Evolutionary conservation across 1,284 basidiomycete species (phyloP).

Genomic region (Fistulinella cinereoalba): DNA sequence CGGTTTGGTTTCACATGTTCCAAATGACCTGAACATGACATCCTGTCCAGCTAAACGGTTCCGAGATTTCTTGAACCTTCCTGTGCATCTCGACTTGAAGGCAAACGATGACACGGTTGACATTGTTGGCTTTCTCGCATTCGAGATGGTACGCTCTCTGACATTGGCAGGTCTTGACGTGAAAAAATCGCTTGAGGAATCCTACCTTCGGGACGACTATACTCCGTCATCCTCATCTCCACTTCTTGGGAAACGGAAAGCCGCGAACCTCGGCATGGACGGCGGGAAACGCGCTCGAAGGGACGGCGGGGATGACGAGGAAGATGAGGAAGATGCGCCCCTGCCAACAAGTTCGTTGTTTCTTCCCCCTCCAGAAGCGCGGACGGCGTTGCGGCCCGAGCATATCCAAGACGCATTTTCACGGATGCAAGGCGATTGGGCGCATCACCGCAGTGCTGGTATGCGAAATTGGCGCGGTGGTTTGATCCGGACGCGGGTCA

Average conservation of each 20-base stretch:
- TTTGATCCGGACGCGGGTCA: slow-evolving; percentile 73
- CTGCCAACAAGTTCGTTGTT: slow-evolving; percentile 72
- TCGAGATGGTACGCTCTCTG: slow-evolving; percentile 94
- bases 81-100: slow-evolving; percentile 84
- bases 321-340: slow-evolving; percentile 54
- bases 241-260: slow-evolving; percentile 69
- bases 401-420: slow-evolving; percentile 90
- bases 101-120: slow-evolving; percentile 95
- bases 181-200: slow-evolving; percentile 75
- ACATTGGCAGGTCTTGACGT: slow-evolving; percentile 85
- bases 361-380: slow-evolving; percentile 73
- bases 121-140: slow-evolving; percentile 94
- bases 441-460: slow-evolving; percentile 74
- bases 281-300: slow-evolving; percentile 60
- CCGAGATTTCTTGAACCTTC: slow-evolving; percentile 93
- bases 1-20: too few relatives aligned
- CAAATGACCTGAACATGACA: not conserved
- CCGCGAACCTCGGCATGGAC: slow-evolving; percentile 40
- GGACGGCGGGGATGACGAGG: slow-evolving; percentile 45
- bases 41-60: slow-evolving; percentile 78
- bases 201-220: slow-evolving; percentile 64
- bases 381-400: slow-evolving; percentile 73
- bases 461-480: slow-evolving; percentile 88
- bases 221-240: slow-evolving; percentile 44
- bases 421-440: slow-evolving; percentile 83